phyloP scores from a whole-genome alignment of 768 basidiomycete genomes.

The Phylloporus arenicola region DNA sequence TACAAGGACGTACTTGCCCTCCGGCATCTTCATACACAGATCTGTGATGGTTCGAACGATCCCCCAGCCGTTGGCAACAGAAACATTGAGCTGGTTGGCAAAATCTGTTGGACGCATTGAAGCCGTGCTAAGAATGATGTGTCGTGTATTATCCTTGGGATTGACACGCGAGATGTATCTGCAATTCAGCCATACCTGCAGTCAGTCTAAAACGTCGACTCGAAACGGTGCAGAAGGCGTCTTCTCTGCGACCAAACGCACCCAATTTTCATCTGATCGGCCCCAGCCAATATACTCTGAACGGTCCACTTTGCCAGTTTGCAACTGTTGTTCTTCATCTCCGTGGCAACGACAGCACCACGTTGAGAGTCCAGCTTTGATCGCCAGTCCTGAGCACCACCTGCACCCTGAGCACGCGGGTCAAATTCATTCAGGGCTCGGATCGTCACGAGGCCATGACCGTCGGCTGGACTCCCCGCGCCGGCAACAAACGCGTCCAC shows the following conservation, averaged over 20 bases:
- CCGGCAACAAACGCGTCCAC: slow-evolving; percentile 81
- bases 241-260: slow-evolving; percentile 32
- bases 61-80: slow-evolving; percentile 95
- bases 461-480: slow-evolving; percentile 56
- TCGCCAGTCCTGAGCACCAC: slow-evolving; percentile 98
- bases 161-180: slow-evolving; percentile 95
- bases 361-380: slow-evolving; percentile 94
- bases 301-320: slow-evolving; percentile 98
- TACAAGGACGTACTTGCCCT: slow-evolving; percentile 95
- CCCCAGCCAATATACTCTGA: slow-evolving; percentile 90
- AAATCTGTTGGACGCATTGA: slow-evolving; percentile 94
- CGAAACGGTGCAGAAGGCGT: neutral
- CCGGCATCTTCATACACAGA: slow-evolving; percentile 92
- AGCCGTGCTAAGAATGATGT: slow-evolving; percentile 91
- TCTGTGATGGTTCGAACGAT: slow-evolving; percentile 95
- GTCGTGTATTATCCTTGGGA: slow-evolving; percentile 91
- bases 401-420: slow-evolving; percentile 80
- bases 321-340: slow-evolving; percentile 99
- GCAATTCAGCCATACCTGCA: slow-evolving; percentile 1
- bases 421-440: slow-evolving; percentile 98
- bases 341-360: slow-evolving; percentile 95
- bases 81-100: slow-evolving; percentile 91
- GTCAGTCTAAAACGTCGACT: slow-evolving; percentile 4
- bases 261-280: slow-evolving; percentile 97
- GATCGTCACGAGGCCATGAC: slow-evolving; percentile 81